phyloP scores from a whole-genome alignment of 768 basidiomycete species.

The Mycena kentingensis region DNA sequence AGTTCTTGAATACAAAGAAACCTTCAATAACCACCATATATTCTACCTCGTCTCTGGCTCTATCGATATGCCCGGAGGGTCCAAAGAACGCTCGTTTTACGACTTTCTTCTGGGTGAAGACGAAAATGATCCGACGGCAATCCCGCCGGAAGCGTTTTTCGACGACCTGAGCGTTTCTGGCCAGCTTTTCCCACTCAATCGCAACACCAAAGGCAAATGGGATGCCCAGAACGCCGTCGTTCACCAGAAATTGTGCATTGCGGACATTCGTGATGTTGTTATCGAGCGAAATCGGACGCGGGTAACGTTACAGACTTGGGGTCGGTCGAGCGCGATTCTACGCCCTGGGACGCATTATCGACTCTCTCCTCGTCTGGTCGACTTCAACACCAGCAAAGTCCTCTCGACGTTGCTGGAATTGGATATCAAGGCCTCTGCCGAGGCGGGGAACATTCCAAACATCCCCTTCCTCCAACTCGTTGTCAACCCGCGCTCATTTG shows the following conservation, averaged over 20 bases:
- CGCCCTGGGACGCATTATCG: slow-evolving; percentile 41
- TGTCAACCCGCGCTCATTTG: slow-evolving; percentile 43
- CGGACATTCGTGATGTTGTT: slow-evolving; percentile 44
- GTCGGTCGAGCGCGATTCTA: slow-evolving; percentile 30
- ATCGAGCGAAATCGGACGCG: slow-evolving; percentile 34
- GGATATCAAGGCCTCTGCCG: slow-evolving; percentile 47
- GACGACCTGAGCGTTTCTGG: slow-evolving; percentile 52
- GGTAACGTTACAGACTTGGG: slow-evolving; percentile 44
- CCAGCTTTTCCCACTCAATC: slow-evolving; percentile 45
- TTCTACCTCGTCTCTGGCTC: slow-evolving; percentile 47
- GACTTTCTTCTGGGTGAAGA: slow-evolving; percentile 49
- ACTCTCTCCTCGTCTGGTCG: slow-evolving; percentile 51
- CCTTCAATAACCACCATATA: slow-evolving; percentile 33
- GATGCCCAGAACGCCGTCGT: slow-evolving; percentile 40
- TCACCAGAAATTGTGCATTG: slow-evolving; percentile 40
- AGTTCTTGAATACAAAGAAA: slow-evolving; percentile 40
- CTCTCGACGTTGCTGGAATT: slow-evolving; percentile 48
- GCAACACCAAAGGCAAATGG: slow-evolving; percentile 41
- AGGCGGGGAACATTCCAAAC: too few species aligned
- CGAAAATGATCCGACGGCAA: slow-evolving; percentile 25
- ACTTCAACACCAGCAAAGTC: slow-evolving; percentile 53
- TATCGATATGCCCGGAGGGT: slow-evolving; percentile 41
- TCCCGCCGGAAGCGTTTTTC: slow-evolving; percentile 51
- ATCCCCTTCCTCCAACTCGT: slow-evolving; percentile 50
- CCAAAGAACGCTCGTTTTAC: slow-evolving; percentile 44